These are phyloP conservation scores for Colletotrichum gigasporum DNA, from an alignment of 2,329 filamentous ascomycete genomes.

Conservation along the genomic window DNA sequence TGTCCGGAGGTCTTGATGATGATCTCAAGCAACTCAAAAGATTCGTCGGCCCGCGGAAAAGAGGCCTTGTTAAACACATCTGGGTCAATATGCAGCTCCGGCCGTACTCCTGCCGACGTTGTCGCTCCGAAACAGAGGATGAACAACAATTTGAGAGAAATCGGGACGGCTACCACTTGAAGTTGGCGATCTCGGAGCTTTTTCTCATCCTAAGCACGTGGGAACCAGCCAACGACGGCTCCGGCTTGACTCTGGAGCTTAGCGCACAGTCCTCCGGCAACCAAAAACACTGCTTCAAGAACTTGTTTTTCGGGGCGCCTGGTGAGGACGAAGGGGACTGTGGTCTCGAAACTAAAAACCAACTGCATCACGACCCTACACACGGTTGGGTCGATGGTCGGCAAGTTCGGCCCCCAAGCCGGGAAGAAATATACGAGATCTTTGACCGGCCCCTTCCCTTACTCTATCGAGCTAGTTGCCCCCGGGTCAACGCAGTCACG, in stretches of 20 bases:
- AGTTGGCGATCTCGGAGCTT: conserved; percentile 38
- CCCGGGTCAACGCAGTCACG: conserved; percentile 40
- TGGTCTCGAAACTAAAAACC: no score
- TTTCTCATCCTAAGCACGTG: conserved; percentile 43
- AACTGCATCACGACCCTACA: conserved; percentile 35
- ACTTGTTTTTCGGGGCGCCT: conserved; percentile 37
- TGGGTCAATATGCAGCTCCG: conserved; percentile 41
- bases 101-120: conserved; percentile 36
- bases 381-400: conserved; percentile 44
- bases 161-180: no score
- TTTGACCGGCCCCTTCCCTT: conserved; percentile 34
- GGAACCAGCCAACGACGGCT: conserved; percentile 28
- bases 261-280: conserved; percentile 45
- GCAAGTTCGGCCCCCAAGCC: conserved; percentile 29
- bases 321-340: conserved; percentile 29
- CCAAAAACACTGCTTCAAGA: conserved; percentile 45
- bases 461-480: conserved; percentile 27
- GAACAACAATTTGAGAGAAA: conserved; percentile 22
- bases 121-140: conserved; percentile 18
- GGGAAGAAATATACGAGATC: conserved; percentile 37
- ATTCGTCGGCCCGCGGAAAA: conserved; percentile 31
- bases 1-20: conserved; percentile 38
- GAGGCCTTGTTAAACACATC: conserved; percentile 41
- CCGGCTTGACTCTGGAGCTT: conserved; percentile 43
- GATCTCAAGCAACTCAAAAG: no score